Evolutionary conservation across 495 filamentous ascomycete genomes (phyloP), one percentile per base, ranked within the genome.

Genomic region (Aspergillus panamensis): DNA sequence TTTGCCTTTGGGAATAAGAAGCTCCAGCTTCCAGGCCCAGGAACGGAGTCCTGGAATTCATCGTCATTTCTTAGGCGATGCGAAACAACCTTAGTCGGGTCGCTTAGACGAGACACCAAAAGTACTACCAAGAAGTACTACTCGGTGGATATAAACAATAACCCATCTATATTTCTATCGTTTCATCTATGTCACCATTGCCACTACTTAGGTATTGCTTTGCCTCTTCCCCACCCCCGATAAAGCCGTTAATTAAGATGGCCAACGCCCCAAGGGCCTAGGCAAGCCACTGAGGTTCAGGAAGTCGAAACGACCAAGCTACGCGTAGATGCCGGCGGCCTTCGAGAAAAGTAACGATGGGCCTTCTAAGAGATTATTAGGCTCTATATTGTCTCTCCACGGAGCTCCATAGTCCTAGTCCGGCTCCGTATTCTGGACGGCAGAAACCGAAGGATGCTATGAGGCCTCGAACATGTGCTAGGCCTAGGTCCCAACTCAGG

Each of bases 251-350:
- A 20, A 21, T 47, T 35, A 29, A n/a, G 30, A 48, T 48, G 33
- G 9, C 21, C 50, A 61, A 53, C 48, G 35, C 33, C 33, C 29
- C 8, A 39, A 48, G 40, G 59, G 53, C 53, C 59, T 49, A 48
- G 48, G 53, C 53, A 21, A 57, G 29, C 49, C 42, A 42, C 16
- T 16, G 16, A 31, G 47, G 53, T 57, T 45, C 50, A 39, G 8
- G 5, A 39, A 8, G 25, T 43, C 43, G 9, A 19, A 33, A 48
- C 40, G 54, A 33, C 53, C 47, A 58, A 62, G 51, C 30, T 47
- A 59, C 55, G 51, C 55, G 58, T 62, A 51, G 60, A 62, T 55
- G 50, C 39, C 37, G 49, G 31, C 43, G 54, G 40, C 44, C 60
- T 62, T 62, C 60, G 55, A 58, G 60, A 62, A 62, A 42, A 19